A percentile compares a stretch with the other conserved stretches of the same genome.
Evolutionary conservation across 345 rosid genomes (phyloP).

Genomic region (Eucalyptus guilfoylei): DNA sequence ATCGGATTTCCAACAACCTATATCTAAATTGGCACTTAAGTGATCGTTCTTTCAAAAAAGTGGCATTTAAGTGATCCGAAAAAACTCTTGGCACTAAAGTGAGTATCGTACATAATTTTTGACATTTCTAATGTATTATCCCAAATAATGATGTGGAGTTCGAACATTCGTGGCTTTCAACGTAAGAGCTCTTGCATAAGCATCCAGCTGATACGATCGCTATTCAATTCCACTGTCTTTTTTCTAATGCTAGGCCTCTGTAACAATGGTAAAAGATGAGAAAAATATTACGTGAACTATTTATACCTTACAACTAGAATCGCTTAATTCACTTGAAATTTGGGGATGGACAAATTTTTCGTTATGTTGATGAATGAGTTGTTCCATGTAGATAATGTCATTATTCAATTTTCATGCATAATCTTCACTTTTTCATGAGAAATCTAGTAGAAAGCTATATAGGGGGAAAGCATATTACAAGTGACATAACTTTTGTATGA

Average conservation of each 20-base stretch:
- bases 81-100: no score
- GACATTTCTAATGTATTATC: no score
- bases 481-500: not conserved
- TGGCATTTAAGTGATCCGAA: no score
- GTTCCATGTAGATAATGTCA: not conserved
- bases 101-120: rapidly evolving
- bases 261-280: not conserved
- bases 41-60: no score
- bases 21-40: no score
- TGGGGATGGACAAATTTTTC: not conserved
- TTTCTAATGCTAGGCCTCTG: not conserved
- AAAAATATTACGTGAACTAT: not conserved
- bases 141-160: not conserved
- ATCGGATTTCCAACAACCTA: no score
- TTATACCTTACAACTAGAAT: not conserved
- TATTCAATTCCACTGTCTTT: not conserved
- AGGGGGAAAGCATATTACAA: not conserved
- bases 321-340: no score
- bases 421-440: no score
- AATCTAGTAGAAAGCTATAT: not conserved
- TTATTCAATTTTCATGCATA: not conserved
- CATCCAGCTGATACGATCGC: rapidly evolving
- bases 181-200: not conserved
- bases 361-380: not conserved
- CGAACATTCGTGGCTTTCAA: not conserved